Percentiles rank a stretch among this genome's conserved stretches.
phyloP scores from a whole-genome alignment of 1,139 yeast genomes.

The Kodamaea derodonti region DNA sequence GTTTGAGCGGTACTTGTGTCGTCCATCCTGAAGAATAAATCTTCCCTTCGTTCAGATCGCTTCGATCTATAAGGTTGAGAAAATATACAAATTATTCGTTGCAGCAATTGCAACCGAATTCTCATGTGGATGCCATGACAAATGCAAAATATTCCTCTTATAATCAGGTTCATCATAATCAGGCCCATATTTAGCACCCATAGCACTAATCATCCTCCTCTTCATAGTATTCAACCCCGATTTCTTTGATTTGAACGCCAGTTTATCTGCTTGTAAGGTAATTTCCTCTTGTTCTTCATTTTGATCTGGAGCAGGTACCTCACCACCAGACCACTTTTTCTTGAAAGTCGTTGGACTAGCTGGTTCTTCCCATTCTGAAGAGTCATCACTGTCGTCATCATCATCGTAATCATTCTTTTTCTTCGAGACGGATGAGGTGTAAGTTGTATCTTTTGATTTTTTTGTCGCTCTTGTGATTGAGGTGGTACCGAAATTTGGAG shows the following conservation, averaged over 20 bases:
- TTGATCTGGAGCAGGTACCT: constrained; percentile 1
- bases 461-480: constrained; percentile 16
- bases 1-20: no score
- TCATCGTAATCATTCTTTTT: constrained; percentile 13
- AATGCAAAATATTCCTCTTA: constrained; percentile 89
- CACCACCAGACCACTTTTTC: neutral
- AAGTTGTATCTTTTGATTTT: constrained; percentile 4
- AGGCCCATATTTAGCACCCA: constrained; percentile 31
- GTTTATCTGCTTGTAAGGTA: constrained; percentile 93
- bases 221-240: constrained; percentile 33
- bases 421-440: constrained; percentile 1
- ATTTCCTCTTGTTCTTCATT: constrained; percentile 69
- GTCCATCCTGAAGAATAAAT: no score
- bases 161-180: constrained; percentile 89
- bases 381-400: constrained; percentile 35
- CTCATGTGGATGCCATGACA: constrained; percentile 98
- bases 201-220: constrained; percentile 46
- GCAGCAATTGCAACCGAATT: constrained; percentile 98
- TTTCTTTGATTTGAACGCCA: constrained; percentile 86
- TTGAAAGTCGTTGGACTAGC: constrained; percentile 1
- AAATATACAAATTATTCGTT: constrained; percentile 85
- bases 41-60: no score
- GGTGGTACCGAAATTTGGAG: constrained; percentile 17
- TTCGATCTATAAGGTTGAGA: constrained; percentile 59
- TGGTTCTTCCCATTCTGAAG: constrained; percentile 1